Conservation (phyloP, 1,284 basidiomycete species). For the Pyrrhoderma lamaoense region DNA sequence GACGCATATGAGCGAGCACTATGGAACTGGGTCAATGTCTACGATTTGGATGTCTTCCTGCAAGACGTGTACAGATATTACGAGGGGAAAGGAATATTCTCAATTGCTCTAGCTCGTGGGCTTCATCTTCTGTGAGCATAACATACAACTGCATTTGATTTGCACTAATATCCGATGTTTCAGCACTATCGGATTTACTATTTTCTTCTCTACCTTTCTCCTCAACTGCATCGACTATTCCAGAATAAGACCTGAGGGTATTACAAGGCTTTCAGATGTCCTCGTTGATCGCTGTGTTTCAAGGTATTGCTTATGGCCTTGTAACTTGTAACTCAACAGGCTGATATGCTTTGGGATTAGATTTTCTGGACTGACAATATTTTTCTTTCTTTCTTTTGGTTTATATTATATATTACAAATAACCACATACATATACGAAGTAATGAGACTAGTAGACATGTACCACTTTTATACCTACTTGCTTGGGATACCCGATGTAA, state of each 20-base stretch:
- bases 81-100: conserved; percentile 91
- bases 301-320: conserved; percentile 43
- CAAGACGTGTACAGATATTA: conserved; percentile 96
- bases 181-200: conserved; percentile 96
- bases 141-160: conserved; percentile 10
- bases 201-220: conserved; percentile 93
- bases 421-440: conserved; percentile 52
- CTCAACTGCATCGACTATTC: conserved; percentile 93
- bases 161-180: conserved; percentile 24
- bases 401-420: conserved; percentile 78
- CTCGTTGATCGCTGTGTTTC: conserved; percentile 77
- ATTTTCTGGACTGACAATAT: conserved; percentile 73
- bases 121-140: conserved; percentile 84
- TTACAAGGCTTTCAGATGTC: conserved; percentile 67
- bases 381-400: conserved; percentile 79
- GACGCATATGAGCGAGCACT: conserved; percentile 85
- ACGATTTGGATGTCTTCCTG: conserved; percentile 90
- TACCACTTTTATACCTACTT: conserved; percentile 85
- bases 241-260: conserved; percentile 56
- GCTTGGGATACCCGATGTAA: conserved; percentile 71
- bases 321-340: conserved; percentile 7
- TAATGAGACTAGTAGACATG: conserved; percentile 82
- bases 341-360: conserved; percentile 31
- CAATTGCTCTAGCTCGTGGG: conserved; percentile 81
- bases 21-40: conserved; percentile 99